Evolutionary conservation across 495 filamentous ascomycete genomes (phyloP).

Genomic region (Pseudoneurospora amorphoporcata): DNA sequence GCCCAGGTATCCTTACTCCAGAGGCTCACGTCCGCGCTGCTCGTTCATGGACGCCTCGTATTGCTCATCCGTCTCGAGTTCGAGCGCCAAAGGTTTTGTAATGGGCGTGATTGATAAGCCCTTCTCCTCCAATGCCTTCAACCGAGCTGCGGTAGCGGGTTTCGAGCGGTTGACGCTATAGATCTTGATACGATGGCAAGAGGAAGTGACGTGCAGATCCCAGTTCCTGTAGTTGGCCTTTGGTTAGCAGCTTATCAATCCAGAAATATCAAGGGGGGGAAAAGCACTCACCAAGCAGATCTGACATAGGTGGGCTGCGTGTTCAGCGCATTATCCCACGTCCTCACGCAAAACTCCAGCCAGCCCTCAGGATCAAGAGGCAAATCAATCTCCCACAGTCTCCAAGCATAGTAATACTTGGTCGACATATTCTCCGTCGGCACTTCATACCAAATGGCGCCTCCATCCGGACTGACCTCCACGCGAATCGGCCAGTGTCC

Average conservation of each 20-base stretch:
- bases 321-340: conserved; percentile 51
- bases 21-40: conserved; percentile 37
- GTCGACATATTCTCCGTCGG: conserved; percentile 34
- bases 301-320: conserved; percentile 24
- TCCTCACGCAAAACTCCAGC: conserved; percentile 46
- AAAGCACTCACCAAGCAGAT: conserved; percentile 21
- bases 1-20: conserved; percentile 1
- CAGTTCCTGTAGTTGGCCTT: conserved; percentile 31
- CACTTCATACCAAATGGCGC: conserved; percentile 48
- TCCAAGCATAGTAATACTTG: conserved; percentile 47
- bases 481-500: conserved; percentile 49
- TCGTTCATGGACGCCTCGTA: conserved; percentile 35
- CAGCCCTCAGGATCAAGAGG: conserved; percentile 50
- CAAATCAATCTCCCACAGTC: conserved; percentile 42
- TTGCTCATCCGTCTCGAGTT: conserved; percentile 35
- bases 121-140: conserved; percentile 40
- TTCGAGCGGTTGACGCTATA: conserved; percentile 51
- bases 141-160: conserved; percentile 34
- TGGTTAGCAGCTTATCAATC: not conserved
- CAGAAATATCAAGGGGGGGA: not conserved
- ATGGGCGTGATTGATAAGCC: conserved; percentile 39
- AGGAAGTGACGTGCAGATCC: conserved; percentile 59
- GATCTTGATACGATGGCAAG: conserved; percentile 50
- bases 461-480: conserved; percentile 48
- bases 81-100: conserved; percentile 38